Percentiles rank a stretch among this genome's conserved stretches.
Evolutionary conservation across 345 rosid genomes (phyloP).

Genomic region (Lepidium aucheri): DNA sequence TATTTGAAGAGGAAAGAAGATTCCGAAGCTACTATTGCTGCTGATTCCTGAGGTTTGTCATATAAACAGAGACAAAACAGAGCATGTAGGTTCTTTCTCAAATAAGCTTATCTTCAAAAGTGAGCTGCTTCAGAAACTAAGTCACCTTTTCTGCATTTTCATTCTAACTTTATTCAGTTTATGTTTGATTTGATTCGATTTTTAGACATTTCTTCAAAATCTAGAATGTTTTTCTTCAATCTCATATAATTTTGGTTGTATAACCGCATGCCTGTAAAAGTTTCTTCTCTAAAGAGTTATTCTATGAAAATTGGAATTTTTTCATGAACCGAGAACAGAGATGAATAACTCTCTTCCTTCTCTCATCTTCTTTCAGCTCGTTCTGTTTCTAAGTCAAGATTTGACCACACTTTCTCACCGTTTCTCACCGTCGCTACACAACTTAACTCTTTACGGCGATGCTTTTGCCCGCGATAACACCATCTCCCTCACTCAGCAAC

Average conservation of each 20-base stretch:
- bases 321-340: not conserved
- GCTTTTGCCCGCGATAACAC: conserved; percentile 46
- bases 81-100: not conserved
- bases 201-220: too few relatives aligned
- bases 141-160: not conserved
- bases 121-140: not conserved
- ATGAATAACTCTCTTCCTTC: conserved; percentile 8
- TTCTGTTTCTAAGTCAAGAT: conserved; percentile 24
- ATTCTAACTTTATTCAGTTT: not conserved
- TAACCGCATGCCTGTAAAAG: too few relatives aligned
- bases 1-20: conserved; percentile 58
- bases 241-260: too few relatives aligned
- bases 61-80: not conserved
- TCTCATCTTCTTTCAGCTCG: conserved; percentile 30
- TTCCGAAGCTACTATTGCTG: conserved; percentile 12
- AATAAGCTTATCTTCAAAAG: not conserved
- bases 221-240: too few relatives aligned
- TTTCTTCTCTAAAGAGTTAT: too few relatives aligned
- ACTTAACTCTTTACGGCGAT: conserved; percentile 61
- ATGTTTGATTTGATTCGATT: not conserved
- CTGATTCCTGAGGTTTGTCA: conserved; percentile 13
- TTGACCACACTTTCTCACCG: conserved; percentile 28
- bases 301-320: not conserved
- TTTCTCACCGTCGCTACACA: conserved; percentile 30
- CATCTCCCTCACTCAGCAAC: conserved; percentile 60